A percentile compares a stretch with the other conserved stretches of the same genome.
phyloP scores from a whole-genome alignment of 2,329 filamentous ascomycete genomes.

The Parastagonospora nodorum region DNA sequence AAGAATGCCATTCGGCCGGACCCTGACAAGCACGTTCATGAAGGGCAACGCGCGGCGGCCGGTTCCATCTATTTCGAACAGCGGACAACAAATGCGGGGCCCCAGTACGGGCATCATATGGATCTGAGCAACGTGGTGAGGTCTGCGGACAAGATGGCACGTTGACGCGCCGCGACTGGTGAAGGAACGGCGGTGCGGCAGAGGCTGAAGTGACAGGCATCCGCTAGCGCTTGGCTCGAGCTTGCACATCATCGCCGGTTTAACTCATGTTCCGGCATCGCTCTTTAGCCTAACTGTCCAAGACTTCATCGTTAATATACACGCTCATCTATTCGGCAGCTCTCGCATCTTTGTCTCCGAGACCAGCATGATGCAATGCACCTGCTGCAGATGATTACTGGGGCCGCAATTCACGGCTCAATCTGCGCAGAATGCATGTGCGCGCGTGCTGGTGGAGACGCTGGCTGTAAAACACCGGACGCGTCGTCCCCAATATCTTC shows the following conservation, averaged over 20 bases:
- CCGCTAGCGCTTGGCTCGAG: constrained; percentile 23
- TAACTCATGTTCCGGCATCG: constrained; percentile 22
- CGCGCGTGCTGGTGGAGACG: constrained; percentile 28
- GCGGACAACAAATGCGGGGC: constrained; percentile 14
- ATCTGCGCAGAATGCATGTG: constrained; percentile 24
- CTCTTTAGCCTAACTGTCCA: constrained; percentile 39
- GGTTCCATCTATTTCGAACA: constrained; percentile 38
- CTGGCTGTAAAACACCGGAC: constrained; percentile 16
- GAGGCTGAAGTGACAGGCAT: constrained; percentile 32
- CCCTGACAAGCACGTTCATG: constrained; percentile 16
- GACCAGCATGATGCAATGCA: constrained; percentile 18
- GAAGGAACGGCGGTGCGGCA: constrained; percentile 15
- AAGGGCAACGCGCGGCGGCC: constrained; percentile 9
- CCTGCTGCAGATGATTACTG: constrained; percentile 25
- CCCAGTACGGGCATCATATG: constrained; percentile 13
- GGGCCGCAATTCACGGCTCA: constrained; percentile 24
- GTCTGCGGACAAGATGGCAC: constrained; percentile 13
- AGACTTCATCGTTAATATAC: constrained; percentile 36
- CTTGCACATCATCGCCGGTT: constrained; percentile 26
- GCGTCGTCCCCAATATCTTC: constrained; percentile 33
- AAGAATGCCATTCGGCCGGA: constrained; percentile 36
- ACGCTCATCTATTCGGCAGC: constrained; percentile 29
- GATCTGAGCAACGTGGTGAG: constrained; percentile 18
- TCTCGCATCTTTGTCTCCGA: constrained; percentile 20
- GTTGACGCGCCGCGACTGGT: constrained; percentile 24